Conservation (phyloP, 345 rosid genomes). For the Populus simonii region DNA sequence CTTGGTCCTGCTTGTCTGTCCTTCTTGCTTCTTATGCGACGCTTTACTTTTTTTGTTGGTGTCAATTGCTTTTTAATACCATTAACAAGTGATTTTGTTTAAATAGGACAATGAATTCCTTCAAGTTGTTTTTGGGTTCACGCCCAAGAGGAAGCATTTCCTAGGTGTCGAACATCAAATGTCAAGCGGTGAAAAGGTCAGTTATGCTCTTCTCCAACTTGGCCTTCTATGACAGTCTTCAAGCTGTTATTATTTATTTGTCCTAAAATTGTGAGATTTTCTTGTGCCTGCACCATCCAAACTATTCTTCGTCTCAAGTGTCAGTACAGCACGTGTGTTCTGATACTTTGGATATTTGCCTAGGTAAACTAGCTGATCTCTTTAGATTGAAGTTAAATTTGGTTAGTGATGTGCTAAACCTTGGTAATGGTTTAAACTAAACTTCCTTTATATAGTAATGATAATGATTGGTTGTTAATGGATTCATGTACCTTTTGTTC, state of each 20-base stretch:
- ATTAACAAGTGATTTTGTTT: constrained; percentile 1
- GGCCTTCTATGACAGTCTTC: background rate
- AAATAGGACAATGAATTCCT: constrained; percentile 84
- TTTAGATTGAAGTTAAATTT: background rate
- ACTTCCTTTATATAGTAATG: background rate
- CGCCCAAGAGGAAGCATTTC: constrained; percentile 54
- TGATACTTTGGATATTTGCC: background rate
- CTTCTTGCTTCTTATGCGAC: background rate
- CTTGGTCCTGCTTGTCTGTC: background rate
- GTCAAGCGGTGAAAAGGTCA: constrained; percentile 64
- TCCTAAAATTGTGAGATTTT: background rate
- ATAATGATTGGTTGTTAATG: background rate
- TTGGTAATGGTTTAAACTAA: background rate
- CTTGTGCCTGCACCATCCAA: background rate
- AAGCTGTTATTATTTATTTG: background rate
- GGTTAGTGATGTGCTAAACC: background rate
- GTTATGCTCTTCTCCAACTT: constrained; percentile 1
- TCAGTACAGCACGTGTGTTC: background rate
- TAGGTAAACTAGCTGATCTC: background rate
- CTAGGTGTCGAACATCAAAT: constrained; percentile 38
- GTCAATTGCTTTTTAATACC: background rate
- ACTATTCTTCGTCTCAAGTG: background rate
- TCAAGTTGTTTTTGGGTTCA: constrained; percentile 67
- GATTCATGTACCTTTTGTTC: background rate
- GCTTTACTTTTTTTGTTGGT: background rate